phyloP scores from a whole-genome alignment of 306 rosid genomes.

The Fragaria nilgerrensis region DNA sequence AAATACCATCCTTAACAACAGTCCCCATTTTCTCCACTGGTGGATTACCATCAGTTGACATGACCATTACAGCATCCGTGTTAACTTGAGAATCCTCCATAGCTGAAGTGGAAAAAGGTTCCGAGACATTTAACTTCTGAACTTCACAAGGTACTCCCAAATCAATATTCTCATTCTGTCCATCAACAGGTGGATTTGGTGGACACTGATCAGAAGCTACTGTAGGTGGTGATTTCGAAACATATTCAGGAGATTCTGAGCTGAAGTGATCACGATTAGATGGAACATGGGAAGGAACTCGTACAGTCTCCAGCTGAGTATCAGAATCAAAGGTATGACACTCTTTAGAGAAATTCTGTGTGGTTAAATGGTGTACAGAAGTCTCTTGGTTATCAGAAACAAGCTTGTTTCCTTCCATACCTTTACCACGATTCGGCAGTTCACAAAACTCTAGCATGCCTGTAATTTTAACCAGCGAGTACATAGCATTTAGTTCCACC shows the following conservation, averaged over 20 bases:
- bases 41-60: not conserved
- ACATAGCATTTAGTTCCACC: slow-evolving; percentile 13
- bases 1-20: not conserved
- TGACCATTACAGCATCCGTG: slow-evolving; percentile 6
- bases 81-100: slow-evolving; percentile 17
- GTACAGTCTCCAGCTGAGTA: slow-evolving; percentile 15
- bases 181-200: slow-evolving; percentile 22
- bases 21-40: slow-evolving; percentile 8
- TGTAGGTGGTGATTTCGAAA: slow-evolving; percentile 15
- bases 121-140: slow-evolving; percentile 4
- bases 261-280: slow-evolving; percentile 22
- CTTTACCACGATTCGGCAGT: slow-evolving; percentile 19
- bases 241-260: slow-evolving; percentile 17
- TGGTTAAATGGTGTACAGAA: not conserved
- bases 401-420: slow-evolving; percentile 8
- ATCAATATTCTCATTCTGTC: slow-evolving; percentile 1
- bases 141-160: slow-evolving; percentile 10
- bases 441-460: slow-evolving; percentile 28
- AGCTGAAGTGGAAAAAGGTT: slow-evolving; percentile 5
- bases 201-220: not conserved
- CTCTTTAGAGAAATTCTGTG: slow-evolving; percentile 13
- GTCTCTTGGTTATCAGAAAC: slow-evolving; percentile 11
- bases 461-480: slow-evolving; percentile 13
- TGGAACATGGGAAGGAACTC: slow-evolving; percentile 29
- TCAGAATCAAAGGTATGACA: slow-evolving; percentile 23